Base-by-base conservation (phyloP, 345 rosid genomes). In the Camelina sativa region DNA sequence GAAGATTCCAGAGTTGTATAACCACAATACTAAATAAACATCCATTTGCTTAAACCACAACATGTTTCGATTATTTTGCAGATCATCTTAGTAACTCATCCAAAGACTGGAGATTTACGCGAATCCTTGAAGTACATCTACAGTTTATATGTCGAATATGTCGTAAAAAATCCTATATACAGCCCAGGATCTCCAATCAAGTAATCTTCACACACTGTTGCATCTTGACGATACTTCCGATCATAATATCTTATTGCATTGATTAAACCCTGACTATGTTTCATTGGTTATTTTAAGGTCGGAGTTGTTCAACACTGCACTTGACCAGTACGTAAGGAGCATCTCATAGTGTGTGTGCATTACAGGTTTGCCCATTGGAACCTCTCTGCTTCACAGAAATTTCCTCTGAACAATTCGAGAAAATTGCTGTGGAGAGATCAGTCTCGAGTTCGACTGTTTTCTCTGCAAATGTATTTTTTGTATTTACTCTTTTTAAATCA, bases 11-110 rank as follows among this genome's bases (percentile, higher is more conserved):
- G n/a, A 47, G 38, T 47, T 11, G 64, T 65, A 56, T 30, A 22
- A 34, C 48, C 20, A 53, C 4, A 22, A 13, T 50, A 19, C 57
- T 68, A 61, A 41, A 20, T 34, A 8, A 10, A 34, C 10, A 11
- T 56, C 47, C 35, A 65, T 22, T 38, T 51, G 62, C 62, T 25
- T 44, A 28, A 62, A 71, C 46, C 48, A 11, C 7, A 47, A 2
- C 38, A n/a, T 71, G 11, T 55, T 62, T 53, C 0, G 11, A 52
- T 71, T 19, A 12, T 37, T 48, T 40, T 73, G 79, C 82, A 87
- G 99, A 79, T 95, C 62, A 90, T 95, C 62, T 81, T 95, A 85
- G 80, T 95, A n/a, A 89, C 92, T 47, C 91, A 95, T 86, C 97
- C 97, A 48, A 84, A 84, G 81, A 89, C 92, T 1, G 92, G 94